phyloP scores from a whole-genome alignment of 768 basidiomycete species.

The Tubosaeta brunneosetosa region DNA sequence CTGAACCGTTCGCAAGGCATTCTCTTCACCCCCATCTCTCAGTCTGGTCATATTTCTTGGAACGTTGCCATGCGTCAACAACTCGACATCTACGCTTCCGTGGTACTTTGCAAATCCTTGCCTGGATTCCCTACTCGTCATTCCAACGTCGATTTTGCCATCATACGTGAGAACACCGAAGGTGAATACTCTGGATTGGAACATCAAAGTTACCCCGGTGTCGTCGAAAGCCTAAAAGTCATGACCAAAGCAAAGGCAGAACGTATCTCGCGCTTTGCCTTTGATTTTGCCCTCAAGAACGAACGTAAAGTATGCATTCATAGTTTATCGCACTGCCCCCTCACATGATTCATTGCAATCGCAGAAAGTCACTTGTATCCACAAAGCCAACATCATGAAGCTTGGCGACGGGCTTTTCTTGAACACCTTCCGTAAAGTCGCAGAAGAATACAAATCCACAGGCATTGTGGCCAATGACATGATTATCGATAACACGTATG shows the following conservation, averaged over 20 bases:
- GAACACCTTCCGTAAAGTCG: constrained; percentile 94
- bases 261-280: constrained; percentile 94
- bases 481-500: constrained; percentile 98
- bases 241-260: constrained; percentile 94
- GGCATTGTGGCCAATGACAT: constrained; percentile 95
- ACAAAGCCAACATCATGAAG: constrained; percentile 99
- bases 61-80: constrained; percentile 99
- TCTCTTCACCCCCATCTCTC: constrained; percentile 96
- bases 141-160: constrained; percentile 94
- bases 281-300: constrained; percentile 99
- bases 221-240: constrained; percentile 97
- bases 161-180: constrained; percentile 99
- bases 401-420: constrained; percentile 98
- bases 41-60: constrained; percentile 97
- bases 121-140: constrained; percentile 96
- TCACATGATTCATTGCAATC: neutral
- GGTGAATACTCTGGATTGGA: constrained; percentile 99
- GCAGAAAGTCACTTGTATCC: constrained; percentile 98
- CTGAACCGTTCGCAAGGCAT: constrained; percentile 58
- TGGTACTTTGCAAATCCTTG: constrained; percentile 96
- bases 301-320: constrained; percentile 73
- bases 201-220: constrained; percentile 96
- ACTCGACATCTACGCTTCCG: constrained; percentile 98
- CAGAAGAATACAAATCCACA: constrained; percentile 90
- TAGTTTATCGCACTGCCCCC: neutral